Conservation (phyloP, 139 green algal genomes). For the Pleodorina starrii region DNA sequence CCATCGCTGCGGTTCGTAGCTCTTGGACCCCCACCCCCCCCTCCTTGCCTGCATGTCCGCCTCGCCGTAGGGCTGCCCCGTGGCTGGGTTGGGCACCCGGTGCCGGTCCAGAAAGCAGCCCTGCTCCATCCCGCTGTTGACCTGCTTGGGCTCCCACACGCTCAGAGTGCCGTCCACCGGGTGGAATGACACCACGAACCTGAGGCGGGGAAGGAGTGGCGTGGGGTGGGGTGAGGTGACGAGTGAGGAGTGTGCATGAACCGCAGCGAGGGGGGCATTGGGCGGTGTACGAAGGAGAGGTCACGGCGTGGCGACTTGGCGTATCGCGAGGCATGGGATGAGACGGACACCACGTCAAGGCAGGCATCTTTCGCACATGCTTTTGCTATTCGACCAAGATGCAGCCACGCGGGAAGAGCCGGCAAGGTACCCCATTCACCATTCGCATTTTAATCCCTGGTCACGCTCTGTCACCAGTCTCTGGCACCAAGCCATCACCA, state of each 20-base stretch:
- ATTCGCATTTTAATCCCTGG: too few relatives aligned
- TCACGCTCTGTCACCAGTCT: too few relatives aligned
- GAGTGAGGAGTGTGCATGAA: not conserved
- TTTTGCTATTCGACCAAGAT: too few relatives aligned
- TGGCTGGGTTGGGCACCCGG: constrained; percentile 53
- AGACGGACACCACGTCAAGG: too few relatives aligned
- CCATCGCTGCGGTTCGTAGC: too few relatives aligned
- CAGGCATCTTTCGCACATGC: too few relatives aligned
- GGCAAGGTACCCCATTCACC: too few relatives aligned
- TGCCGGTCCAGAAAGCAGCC: constrained; percentile 88
- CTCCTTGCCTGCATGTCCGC: constrained; percentile 38
- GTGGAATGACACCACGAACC: constrained; percentile 90
- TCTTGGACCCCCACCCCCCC: not conserved
- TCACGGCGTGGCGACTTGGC: too few relatives aligned
- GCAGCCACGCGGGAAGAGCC: too few relatives aligned
- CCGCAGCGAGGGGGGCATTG: too few relatives aligned
- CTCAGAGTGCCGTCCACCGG: constrained; percentile 77
- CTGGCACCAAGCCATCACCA: not conserved
- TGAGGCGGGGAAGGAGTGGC: constrained; percentile 24
- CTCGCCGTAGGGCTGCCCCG: not conserved
- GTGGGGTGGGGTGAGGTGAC: not conserved
- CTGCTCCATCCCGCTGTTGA: constrained; percentile 82
- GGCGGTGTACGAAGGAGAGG: too few relatives aligned
- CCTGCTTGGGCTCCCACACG: constrained; percentile 85
- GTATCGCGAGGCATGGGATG: too few relatives aligned